Conservation (phyloP, 202 grass and related monocot species). For the Saccharum hybrid region DNA sequence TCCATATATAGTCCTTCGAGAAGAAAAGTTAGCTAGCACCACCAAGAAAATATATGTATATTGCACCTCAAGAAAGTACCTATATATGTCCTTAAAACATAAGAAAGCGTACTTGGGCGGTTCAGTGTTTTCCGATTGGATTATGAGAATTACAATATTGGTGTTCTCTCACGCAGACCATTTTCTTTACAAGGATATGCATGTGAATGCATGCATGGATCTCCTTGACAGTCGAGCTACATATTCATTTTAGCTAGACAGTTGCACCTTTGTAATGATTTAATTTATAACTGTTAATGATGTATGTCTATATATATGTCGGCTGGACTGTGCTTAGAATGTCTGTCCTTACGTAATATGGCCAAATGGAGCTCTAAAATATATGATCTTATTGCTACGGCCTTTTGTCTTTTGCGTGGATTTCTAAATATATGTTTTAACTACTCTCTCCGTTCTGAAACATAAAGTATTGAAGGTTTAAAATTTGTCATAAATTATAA, state of each 20-base stretch:
- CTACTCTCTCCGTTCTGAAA: too few species aligned
- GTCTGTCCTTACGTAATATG: slow-evolving; percentile 38
- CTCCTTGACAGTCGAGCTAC: slow-evolving; percentile 23
- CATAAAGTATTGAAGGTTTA: neutral
- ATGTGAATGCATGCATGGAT: slow-evolving; percentile 22
- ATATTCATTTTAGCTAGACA: slow-evolving; percentile 39
- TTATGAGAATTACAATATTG: slow-evolving; percentile 26
- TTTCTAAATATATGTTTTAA: neutral
- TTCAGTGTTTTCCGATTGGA: slow-evolving; percentile 1
- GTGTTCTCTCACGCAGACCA: slow-evolving; percentile 9
- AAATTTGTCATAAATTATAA: too few species aligned
- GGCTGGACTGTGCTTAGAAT: slow-evolving; percentile 23
- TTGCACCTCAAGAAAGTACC: slow-evolving; percentile 44
- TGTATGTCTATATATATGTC: slow-evolving; percentile 6
- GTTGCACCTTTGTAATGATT: slow-evolving; percentile 39
- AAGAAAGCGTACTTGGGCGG: slow-evolving; percentile 33
- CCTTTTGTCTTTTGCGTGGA: neutral
- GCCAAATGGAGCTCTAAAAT: slow-evolving; percentile 22
- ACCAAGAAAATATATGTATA: slow-evolving; percentile 35
- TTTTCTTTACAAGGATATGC: slow-evolving; percentile 28
- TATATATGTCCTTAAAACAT: slow-evolving; percentile 33
- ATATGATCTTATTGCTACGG: neutral
- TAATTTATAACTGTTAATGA: slow-evolving; percentile 25
- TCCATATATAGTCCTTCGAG: slow-evolving; percentile 8
- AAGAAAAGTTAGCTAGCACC: slow-evolving; percentile 32